These are phyloP conservation scores for Neonothopanus nambi DNA, from an alignment of 1,284 basidiomycete species.

Conservation along the genomic window DNA sequence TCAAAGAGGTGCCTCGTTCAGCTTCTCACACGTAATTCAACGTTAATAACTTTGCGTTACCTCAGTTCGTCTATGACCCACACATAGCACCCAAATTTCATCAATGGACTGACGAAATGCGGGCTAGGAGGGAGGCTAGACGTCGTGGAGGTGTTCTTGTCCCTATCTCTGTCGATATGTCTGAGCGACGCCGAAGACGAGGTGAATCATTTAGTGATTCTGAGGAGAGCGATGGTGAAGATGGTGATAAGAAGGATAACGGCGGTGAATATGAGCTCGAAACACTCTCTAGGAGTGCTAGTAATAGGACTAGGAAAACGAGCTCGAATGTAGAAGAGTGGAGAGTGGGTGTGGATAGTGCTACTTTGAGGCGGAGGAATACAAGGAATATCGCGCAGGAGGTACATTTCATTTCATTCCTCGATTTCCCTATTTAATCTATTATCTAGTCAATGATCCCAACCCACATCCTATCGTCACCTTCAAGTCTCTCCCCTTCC, in stretches of 20 bases:
- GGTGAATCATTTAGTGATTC: too few species aligned
- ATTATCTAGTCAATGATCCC: constrained; percentile 17
- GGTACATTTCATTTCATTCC: constrained; percentile 8
- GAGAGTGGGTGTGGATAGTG: constrained; percentile 42
- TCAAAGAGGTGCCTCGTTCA: constrained; percentile 39
- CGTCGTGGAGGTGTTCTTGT: constrained; percentile 28
- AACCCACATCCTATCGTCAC: too few species aligned
- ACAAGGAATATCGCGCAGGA: constrained; percentile 26
- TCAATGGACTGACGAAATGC: constrained; percentile 49
- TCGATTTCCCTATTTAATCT: constrained; percentile 43
- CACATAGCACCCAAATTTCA: constrained; percentile 57
- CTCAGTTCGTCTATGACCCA: constrained; percentile 62
- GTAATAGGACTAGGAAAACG: too few species aligned
- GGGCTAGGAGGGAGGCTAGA: constrained; percentile 38
- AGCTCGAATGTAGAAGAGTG: constrained; percentile 59
- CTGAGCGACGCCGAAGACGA: neutral
- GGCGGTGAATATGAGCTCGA: constrained; percentile 51
- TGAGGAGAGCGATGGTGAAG: constrained; percentile 20
- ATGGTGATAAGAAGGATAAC: constrained; percentile 24
- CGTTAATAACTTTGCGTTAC: too few species aligned
- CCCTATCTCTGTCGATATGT: constrained; percentile 5
- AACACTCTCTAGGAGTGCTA: too few species aligned
- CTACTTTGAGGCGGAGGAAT: constrained; percentile 32
- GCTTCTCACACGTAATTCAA: too few species aligned
- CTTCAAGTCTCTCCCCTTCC: too few species aligned